phyloP scores from a whole-genome alignment of 495 filamentous ascomycete genomes.

The Aspergillus homomorphus region DNA sequence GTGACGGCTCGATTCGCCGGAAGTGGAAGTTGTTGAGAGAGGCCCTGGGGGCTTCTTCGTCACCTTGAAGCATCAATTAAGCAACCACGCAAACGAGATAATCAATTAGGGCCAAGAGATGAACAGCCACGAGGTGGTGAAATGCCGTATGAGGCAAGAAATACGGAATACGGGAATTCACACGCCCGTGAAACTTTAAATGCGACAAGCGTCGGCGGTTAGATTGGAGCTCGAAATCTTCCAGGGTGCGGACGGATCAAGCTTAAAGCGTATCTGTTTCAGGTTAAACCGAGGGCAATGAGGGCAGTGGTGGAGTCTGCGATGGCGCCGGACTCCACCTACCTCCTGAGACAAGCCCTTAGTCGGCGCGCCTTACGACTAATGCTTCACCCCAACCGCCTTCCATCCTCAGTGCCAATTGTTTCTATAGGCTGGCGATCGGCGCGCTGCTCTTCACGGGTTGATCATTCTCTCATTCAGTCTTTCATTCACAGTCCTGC shows the following conservation, averaged over 20 bases:
- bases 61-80: too few species aligned
- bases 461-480: not conserved
- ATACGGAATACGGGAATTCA: not conserved
- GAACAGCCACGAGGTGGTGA: not conserved
- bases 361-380: not conserved
- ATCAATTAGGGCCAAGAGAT: too few species aligned
- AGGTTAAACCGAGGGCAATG: not conserved
- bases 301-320: not conserved
- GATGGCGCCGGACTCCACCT: not conserved
- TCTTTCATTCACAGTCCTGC: not conserved
- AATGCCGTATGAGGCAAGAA: not conserved
- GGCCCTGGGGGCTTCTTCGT: not conserved
- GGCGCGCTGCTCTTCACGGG: not conserved
- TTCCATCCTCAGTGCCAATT: not conserved
- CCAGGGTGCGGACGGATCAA: not conserved
- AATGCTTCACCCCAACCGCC: not conserved
- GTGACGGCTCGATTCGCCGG: not conserved
- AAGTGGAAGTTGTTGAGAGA: too few species aligned
- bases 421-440: not conserved
- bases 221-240: not conserved
- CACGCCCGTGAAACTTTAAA: not conserved
- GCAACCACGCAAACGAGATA: too few species aligned
- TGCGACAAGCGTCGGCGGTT: not conserved
- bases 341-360: constrained; percentile 1
- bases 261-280: not conserved